A percentile compares a stretch with the other conserved stretches of the same genome.
Evolutionary conservation across 331 rosid genomes (phyloP).

Genomic region (Saraca asoca): DNA sequence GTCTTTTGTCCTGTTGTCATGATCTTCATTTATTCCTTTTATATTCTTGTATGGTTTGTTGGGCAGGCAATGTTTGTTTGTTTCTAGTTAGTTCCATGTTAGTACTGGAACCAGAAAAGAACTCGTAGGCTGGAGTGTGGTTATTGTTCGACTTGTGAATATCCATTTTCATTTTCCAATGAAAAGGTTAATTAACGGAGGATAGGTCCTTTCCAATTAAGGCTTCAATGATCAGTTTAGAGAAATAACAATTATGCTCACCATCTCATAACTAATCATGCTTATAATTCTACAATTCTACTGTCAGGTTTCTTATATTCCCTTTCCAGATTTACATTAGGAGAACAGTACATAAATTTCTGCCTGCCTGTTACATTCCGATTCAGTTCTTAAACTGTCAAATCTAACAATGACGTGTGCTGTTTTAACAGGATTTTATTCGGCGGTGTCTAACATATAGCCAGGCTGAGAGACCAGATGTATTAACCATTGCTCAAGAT

Average conservation of each 20-base stretch:
- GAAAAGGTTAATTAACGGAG: neutral
- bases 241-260: too few relatives aligned
- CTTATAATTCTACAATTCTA: neutral
- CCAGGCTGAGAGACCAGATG: conserved; percentile 97
- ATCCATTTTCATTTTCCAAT: neutral
- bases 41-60: conserved; percentile 9
- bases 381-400: conserved; percentile 8
- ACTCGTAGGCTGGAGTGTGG: conserved; percentile 6
- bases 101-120: neutral
- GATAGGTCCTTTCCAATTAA: neutral
- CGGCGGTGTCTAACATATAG: conserved; percentile 87
- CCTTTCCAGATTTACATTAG: conserved; percentile 5
- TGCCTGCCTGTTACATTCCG: neutral
- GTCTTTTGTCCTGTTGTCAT: conserved; percentile 2
- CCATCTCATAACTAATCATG: too few relatives aligned
- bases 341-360: neutral
- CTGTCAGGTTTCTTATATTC: too few relatives aligned
- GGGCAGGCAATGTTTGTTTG: conserved; percentile 1
- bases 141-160: neutral
- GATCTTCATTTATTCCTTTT: conserved; percentile 13
- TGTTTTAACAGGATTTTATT: conserved; percentile 62
- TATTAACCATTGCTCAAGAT: conserved; percentile 82
- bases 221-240: neutral
- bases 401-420: conserved; percentile 10
- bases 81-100: conserved; percentile 23